Evolutionary conservation across 139 green algal species (phyloP), one percentile per base, ranked within the genome.

Genomic region (Chlorella sp.): DNA sequence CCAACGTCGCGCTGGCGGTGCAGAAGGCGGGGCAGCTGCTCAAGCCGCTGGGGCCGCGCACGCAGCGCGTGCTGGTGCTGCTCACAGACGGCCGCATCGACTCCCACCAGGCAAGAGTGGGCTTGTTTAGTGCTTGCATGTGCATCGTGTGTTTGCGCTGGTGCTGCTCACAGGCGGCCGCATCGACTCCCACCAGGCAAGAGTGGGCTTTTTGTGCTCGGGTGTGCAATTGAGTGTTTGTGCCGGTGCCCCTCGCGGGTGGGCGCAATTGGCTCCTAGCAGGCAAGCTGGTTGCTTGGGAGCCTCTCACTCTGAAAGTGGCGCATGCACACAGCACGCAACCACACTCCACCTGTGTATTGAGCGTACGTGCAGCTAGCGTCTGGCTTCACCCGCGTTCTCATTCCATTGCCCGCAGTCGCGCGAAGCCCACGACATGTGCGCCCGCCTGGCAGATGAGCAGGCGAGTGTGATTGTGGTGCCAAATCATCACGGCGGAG

Each of bases 1-100:
- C 94, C 80, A 96, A 97, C 90, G 92, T 96, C 65, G 85, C 87
- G 19, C 67, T 88, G 16, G 92, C 93, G 0, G 76, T 97, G 3
- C 44, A 86, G 41, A 89, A 90, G 80, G 94, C 94, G 6, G 91
- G 92, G 19, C 81, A 92, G 85, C 81, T 94, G 85, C 86, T 96
- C 0, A 91, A 93, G 80, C 51, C 48, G 20, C 24, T 86, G 48
- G 43, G 44, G n/a, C n/a, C 72, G 1, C 3, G 19, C n/a, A 38
- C 84, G 4, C 81, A 58, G 0, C 67, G 85, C 2, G 82, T 93
- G 75, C 82, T 96, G 68, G 84, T 93, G 41, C 85, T 96, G 73
- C 90, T 96, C 28, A 95, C 93, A 19, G 93, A 91, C 62, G 92
- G 92, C 5, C 87, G 92, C 44, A 86, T 95, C 44, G 91, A 93